Base-by-base conservation (phyloP, 371 early-diverging fungal species). In the Haplosporangium sp. region DNA sequence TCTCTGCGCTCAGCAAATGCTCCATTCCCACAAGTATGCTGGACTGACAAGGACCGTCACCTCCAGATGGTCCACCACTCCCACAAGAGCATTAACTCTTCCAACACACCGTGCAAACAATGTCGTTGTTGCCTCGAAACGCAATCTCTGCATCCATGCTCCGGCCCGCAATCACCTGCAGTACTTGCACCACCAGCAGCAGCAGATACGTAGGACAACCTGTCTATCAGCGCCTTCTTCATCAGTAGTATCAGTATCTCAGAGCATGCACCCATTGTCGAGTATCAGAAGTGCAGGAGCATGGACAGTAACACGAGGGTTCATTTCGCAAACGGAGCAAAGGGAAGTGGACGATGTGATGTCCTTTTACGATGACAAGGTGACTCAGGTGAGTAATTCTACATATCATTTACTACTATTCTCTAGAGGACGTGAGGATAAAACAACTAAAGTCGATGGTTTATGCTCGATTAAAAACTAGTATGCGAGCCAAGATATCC, bases 401-500 rank as follows among this genome's bases (percentile, higher is more conserved):
- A n/a, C n/a, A n/a, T n/a, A n/a, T n/a, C n/a, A n/a, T n/a, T n/a
- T n/a, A n/a, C n/a, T n/a, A n/a, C n/a, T n/a, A n/a, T n/a, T n/a
- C n/a, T n/a, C n/a, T n/a, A 23, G 11, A 40, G 14, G 21, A 18
- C 54, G n/a, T n/a, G 37, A 50, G 23, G n/a, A 50, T 6, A 37
- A 20, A 40, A 23, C 23, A 23, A 14, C 20, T 10, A 46, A 46
- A 36, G 14, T 20, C 21, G 12, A 11, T 20, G n/a, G 51, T 40
- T 36, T 29, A 55, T 54, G 14, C 37, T 51, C 14, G 14, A 3
- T 20, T 59, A 1, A 14, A 38, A 40, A 1, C 29, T 67, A 84
- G 81, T 89, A 89, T 82, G 89, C 88, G 11, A 87, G 81, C 68
- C 83, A 86, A 60, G 86, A 89, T 23, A 85, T 93, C 41, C 85